phyloP scores from a whole-genome alignment of 768 basidiomycete genomes.

The Kwoniella dendrophila region DNA sequence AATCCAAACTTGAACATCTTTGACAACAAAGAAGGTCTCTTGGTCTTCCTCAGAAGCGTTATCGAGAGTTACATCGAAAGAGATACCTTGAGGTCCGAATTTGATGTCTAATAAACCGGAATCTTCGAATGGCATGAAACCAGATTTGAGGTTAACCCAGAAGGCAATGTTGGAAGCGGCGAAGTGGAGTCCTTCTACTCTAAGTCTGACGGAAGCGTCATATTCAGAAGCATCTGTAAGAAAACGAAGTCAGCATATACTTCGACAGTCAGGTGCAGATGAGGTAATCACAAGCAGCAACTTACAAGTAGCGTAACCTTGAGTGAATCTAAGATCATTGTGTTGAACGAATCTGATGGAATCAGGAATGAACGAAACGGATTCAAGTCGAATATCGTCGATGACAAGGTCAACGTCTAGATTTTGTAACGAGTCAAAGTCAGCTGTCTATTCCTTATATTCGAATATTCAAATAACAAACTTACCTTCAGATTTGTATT shows the following conservation, averaged over 20 bases:
- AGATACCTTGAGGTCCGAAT: slow-evolving; percentile 57
- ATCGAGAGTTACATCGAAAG: slow-evolving; percentile 57
- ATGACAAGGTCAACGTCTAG: slow-evolving; percentile 55
- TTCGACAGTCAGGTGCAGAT: not conserved
- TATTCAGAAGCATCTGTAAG: slow-evolving; percentile 55
- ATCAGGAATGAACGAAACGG: slow-evolving; percentile 58
- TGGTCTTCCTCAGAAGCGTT: slow-evolving; percentile 57
- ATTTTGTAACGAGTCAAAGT: not conserved
- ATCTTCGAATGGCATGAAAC: slow-evolving; percentile 56
- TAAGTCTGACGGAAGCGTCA: slow-evolving; percentile 52
- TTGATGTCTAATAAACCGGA: slow-evolving; percentile 56
- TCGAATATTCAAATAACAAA: slow-evolving; percentile 2
- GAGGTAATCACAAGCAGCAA: not conserved
- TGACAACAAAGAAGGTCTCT: slow-evolving; percentile 59
- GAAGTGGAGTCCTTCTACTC: slow-evolving; percentile 57
- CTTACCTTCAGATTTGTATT: slow-evolving; percentile 56
- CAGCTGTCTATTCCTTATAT: not conserved
- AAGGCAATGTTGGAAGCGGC: slow-evolving; percentile 57
- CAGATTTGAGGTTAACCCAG: slow-evolving; percentile 57
- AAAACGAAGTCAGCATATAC: not conserved
- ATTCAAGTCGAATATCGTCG: slow-evolving; percentile 57
- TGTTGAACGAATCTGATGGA: slow-evolving; percentile 56
- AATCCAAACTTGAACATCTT: slow-evolving; percentile 55
- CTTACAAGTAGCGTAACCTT: slow-evolving; percentile 57
- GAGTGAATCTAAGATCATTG: slow-evolving; percentile 57